Base-by-base conservation (phyloP, 805 yeast genomes). In the Lipomyces yamadae region DNA sequence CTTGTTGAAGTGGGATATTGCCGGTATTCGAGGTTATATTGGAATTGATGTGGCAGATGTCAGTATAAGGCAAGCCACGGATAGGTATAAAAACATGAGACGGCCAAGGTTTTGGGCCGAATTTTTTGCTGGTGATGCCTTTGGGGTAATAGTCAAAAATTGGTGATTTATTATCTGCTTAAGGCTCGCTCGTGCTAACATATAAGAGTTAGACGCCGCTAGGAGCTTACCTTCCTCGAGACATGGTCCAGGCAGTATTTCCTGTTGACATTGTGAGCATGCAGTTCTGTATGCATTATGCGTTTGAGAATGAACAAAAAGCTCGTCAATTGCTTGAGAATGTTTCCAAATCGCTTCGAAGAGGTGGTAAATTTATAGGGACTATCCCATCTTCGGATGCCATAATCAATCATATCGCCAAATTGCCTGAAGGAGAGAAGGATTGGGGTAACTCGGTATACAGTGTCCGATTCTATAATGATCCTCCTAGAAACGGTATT, bases 221-320 rank as follows among this genome's bases (percentile, higher is more conserved):
- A 32, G 35, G 63, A 7, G 35, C 61, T 2, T 62, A 63, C 29
- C 37, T 68, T 3, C 71, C 71, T 4, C 56, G 67, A 7, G 71
- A 68, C 13, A 68, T 68, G 71, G 89, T 90, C 73, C 88, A 89
- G 0, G 88, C 88, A 34, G 88, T 86, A 29, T 87, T 91, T 70
- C 97, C 97, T 1, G 91, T 93, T 66, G 97, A 95, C 77, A 80
- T 89, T 18, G 97, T 94, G 0, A 87, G 96, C 3, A 85, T 90
- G 78, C 99, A 95, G 76, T 95, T 95, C 78, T 91, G 97, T 66
- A 80, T 95, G 77, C 99, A 95, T 76, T 95, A 95, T 80, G 97
- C 98, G 0, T 95, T 92, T 79, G 95, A 90, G 72, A 83, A 89
- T 4, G 98, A 92, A 76, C 86, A 83, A 45, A 90, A 91, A 67